Percentiles rank a stretch among this genome's conserved stretches.
Evolutionary conservation across 371 early-diverging fungal species (phyloP).

Genomic region (Rhizopus stolonifer): DNA sequence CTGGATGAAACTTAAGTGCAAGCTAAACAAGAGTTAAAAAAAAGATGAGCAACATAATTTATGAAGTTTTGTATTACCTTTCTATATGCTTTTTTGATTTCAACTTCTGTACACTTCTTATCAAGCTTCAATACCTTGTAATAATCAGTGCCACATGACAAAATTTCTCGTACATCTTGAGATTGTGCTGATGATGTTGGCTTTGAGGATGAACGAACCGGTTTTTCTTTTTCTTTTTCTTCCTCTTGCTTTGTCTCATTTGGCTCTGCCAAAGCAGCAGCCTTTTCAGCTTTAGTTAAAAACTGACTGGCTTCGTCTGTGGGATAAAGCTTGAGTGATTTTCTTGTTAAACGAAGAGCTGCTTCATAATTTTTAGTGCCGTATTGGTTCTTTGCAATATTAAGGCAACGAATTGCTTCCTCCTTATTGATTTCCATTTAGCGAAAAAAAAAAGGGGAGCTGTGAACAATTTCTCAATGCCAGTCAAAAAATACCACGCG

Average conservation of each 20-base stretch:
- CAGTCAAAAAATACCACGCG: too few relatives aligned
- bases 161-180: conserved; percentile 75
- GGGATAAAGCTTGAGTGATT: conserved; percentile 77
- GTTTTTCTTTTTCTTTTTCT: conserved; percentile 2
- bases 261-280: conserved; percentile 18
- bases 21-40: conserved; percentile 47
- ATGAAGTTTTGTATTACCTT: conserved; percentile 59
- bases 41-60: not conserved
- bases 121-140: conserved; percentile 86
- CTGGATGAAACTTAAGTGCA: conserved; percentile 96
- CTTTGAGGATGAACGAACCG: conserved; percentile 7
- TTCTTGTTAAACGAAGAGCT: conserved; percentile 83
- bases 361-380: conserved; percentile 61
- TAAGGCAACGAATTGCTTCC: conserved; percentile 80
- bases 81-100: conserved; percentile 96
- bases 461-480: too few relatives aligned
- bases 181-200: conserved; percentile 48
- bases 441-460: conserved; percentile 3
- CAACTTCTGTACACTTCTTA: conserved; percentile 78
- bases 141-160: conserved; percentile 76
- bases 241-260: not conserved
- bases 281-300: conserved; percentile 46
- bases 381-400: conserved; percentile 75
- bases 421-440: conserved; percentile 88
- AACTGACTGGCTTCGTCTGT: conserved; percentile 69